Evolutionary conservation across 1,284 basidiomycete genomes (phyloP).

Genomic region (Takashimella tepidaria): DNA sequence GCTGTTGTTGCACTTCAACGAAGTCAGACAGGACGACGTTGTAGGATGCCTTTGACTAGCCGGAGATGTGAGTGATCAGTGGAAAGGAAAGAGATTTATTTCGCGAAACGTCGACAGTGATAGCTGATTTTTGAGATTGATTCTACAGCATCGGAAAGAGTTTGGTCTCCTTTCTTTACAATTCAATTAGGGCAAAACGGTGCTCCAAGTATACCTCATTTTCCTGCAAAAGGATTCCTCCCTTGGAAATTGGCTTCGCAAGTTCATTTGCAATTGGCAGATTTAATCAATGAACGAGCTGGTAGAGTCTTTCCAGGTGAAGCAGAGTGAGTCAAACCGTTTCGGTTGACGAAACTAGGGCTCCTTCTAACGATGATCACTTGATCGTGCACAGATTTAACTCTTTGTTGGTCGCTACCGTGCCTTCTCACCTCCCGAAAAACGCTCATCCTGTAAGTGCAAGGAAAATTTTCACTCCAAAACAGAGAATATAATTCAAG

Average conservation of each 20-base stretch:
- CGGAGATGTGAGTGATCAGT: neutral
- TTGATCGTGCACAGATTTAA: no score
- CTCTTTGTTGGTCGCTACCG: slow-evolving; percentile 27
- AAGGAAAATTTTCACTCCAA: neutral
- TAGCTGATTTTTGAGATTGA: slow-evolving; percentile 5
- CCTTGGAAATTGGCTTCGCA: slow-evolving; percentile 20
- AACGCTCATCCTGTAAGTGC: slow-evolving; percentile 20
- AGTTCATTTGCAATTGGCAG: slow-evolving; percentile 18
- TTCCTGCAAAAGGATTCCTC: slow-evolving; percentile 18
- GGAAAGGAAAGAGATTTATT: neutral
- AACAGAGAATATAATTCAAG: neutral
- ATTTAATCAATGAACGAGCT: slow-evolving; percentile 33
- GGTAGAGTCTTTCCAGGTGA: slow-evolving; percentile 28
- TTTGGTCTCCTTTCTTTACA: slow-evolving; percentile 39
- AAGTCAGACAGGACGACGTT: no score
- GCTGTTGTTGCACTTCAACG: neutral
- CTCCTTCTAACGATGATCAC: no score
- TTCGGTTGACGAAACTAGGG: no score
- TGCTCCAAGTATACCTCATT: slow-evolving; percentile 13
- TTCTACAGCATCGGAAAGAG: slow-evolving; percentile 14
- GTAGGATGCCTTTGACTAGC: neutral
- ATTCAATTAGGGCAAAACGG: slow-evolving; percentile 22
- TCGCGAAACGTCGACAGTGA: no score
- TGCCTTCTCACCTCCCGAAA: slow-evolving; percentile 20
- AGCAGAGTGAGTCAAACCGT: slow-evolving; percentile 32